A percentile compares a stretch with the other conserved stretches of the same genome.
Evolutionary conservation across 2,329 filamentous ascomycete species (phyloP).

Genomic region (Trichoderma koningiopsis): DNA sequence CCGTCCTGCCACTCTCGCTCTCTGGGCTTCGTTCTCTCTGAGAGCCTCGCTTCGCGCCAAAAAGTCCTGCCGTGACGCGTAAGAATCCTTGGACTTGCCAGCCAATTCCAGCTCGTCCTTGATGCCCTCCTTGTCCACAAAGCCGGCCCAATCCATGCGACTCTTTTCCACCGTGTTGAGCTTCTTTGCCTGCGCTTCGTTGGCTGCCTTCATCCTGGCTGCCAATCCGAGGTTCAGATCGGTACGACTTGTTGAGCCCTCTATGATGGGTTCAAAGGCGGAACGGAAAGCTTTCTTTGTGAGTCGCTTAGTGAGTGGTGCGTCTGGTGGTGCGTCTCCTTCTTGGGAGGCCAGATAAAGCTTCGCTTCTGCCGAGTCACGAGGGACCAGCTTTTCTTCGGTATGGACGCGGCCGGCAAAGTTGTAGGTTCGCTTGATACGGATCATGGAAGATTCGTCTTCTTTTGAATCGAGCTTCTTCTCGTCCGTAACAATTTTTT

Average conservation of each 20-base stretch:
- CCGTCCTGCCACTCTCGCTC: conserved; percentile 51
- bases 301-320: conserved; percentile 44
- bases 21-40: conserved; percentile 62
- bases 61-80: conserved; percentile 64
- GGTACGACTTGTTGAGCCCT: conserved; percentile 47
- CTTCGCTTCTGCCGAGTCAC: conserved; percentile 66
- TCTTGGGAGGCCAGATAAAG: conserved; percentile 60
- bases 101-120: conserved; percentile 68
- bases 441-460: conserved; percentile 51
- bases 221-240: conserved; percentile 62
- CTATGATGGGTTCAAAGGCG: conserved; percentile 60
- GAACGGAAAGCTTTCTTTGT: conserved; percentile 63
- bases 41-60: conserved; percentile 64
- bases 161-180: conserved; percentile 73
- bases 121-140: conserved; percentile 71
- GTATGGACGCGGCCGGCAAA: conserved; percentile 73
- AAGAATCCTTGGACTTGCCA: conserved; percentile 66
- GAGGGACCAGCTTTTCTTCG: conserved; percentile 69
- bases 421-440: conserved; percentile 71
- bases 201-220: conserved; percentile 50
- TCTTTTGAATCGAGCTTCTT: conserved; percentile 22
- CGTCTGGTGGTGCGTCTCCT: conserved; percentile 33
- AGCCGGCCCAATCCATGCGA: conserved; percentile 72
- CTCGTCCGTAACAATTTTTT: conserved; percentile 2
- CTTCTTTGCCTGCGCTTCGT: conserved; percentile 60